Conservation (phyloP, 2,329 filamentous ascomycete genomes). For the Ophiosphaerella korrae region DNA sequence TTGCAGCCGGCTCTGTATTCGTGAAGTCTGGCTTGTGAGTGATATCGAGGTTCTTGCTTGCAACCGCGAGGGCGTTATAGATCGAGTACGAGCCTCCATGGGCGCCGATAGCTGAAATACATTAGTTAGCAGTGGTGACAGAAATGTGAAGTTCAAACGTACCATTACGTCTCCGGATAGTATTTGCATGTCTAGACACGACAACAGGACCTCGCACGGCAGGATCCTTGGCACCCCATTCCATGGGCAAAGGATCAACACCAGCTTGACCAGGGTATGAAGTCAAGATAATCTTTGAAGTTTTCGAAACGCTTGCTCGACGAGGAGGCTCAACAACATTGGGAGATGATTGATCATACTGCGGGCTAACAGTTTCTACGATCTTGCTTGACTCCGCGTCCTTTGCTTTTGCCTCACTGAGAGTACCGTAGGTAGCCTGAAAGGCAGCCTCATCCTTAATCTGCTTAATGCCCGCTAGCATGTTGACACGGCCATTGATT, state of each 20-base stretch:
- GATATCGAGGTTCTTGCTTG: constrained; percentile 82
- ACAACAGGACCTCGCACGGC: constrained; percentile 82
- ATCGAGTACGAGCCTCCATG: constrained; percentile 94
- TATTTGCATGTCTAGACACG: constrained; percentile 76
- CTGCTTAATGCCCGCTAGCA: constrained; percentile 63
- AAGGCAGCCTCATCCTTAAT: constrained; percentile 56
- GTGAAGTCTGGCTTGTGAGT: constrained; percentile 80
- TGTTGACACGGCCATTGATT: constrained; percentile 66
- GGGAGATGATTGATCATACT: constrained; percentile 46
- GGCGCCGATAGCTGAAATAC: constrained; percentile 64
- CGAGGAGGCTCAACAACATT: constrained; percentile 41
- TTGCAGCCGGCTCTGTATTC: constrained; percentile 89
- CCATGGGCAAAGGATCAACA: constrained; percentile 85
- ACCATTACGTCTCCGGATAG: constrained; percentile 82
- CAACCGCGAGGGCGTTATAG: constrained; percentile 91
- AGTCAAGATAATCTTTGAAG: constrained; percentile 70
- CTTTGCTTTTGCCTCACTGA: constrained; percentile 35
- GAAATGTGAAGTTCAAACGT: constrained; percentile 20
- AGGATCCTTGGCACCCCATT: constrained; percentile 83
- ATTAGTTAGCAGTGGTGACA: constrained; percentile 15
- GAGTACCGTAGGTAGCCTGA: constrained; percentile 27
- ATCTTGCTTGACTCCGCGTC: constrained; percentile 40
- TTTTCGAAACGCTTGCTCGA: constrained; percentile 53
- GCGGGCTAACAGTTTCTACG: constrained; percentile 47
- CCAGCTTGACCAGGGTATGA: constrained; percentile 95